phyloP scores from a whole-genome alignment of 2,329 filamentous ascomycete species.

The Phyllachora maydis region DNA sequence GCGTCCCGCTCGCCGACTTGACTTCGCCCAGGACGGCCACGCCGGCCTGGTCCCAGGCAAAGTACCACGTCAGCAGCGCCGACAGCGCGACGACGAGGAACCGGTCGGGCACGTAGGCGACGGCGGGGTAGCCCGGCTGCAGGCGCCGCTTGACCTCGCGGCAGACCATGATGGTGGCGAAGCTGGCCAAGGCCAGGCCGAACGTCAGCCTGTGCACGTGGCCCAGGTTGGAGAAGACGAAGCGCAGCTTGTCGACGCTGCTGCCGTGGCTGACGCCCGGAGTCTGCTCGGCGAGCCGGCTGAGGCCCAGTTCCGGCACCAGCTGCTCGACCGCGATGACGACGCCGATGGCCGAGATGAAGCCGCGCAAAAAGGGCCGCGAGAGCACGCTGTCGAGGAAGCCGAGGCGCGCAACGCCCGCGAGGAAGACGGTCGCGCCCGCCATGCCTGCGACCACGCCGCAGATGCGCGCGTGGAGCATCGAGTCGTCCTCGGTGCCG shows the following conservation, averaged over 20 bases:
- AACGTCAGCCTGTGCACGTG: slow-evolving; percentile 56
- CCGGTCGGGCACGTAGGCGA: slow-evolving; percentile 82
- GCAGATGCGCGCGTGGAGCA: slow-evolving; percentile 60
- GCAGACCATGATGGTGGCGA: slow-evolving; percentile 77
- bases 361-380: slow-evolving; percentile 77
- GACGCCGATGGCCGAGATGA: slow-evolving; percentile 92
- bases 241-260: slow-evolving; percentile 67
- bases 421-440: slow-evolving; percentile 71
- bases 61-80: slow-evolving; percentile 55
- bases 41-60: slow-evolving; percentile 61
- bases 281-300: slow-evolving; percentile 36
- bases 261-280: slow-evolving; percentile 61
- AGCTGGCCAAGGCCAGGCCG: slow-evolving; percentile 57
- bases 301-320: slow-evolving; percentile 73
- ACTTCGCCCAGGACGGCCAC: slow-evolving; percentile 71
- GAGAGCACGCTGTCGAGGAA: slow-evolving; percentile 92
- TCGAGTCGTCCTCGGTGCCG: slow-evolving; percentile 39
- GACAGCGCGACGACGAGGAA: slow-evolving; percentile 77
- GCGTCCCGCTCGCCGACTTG: slow-evolving; percentile 47
- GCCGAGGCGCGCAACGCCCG: slow-evolving; percentile 66
- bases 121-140: slow-evolving; percentile 55
- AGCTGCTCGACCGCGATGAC: slow-evolving; percentile 92
- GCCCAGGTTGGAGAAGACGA: slow-evolving; percentile 47
- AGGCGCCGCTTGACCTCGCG: slow-evolving; percentile 67
- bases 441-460: slow-evolving; percentile 78